Conservation (phyloP, 345 rosid species). For the Citropsis articulata region DNA sequence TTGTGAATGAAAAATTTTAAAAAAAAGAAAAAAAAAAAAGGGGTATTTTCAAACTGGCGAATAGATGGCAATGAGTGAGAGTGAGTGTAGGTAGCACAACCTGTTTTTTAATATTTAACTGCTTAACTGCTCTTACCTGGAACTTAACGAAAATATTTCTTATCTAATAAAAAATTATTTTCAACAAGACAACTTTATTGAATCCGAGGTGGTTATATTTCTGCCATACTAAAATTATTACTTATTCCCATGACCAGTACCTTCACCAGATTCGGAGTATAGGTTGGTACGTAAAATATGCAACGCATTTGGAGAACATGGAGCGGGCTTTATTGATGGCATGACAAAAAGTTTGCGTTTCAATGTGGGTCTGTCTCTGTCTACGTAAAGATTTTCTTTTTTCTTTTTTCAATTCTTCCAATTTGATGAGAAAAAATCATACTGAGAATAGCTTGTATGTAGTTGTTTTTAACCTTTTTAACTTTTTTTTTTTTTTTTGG, state of each 20-base stretch:
- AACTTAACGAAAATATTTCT: conserved; percentile 1
- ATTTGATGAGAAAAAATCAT: too few species aligned
- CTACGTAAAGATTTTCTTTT: neutral
- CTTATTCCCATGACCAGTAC: conserved; percentile 22
- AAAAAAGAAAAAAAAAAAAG: neutral
- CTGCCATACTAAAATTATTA: conserved; percentile 12
- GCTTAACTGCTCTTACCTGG: conserved; percentile 19
- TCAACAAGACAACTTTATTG: conserved; percentile 28
- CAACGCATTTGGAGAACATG: neutral
- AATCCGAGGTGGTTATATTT: conserved; percentile 38
- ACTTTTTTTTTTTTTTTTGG: neutral
- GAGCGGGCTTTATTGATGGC: neutral
- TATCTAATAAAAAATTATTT: neutral
- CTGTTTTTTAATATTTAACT: conserved; percentile 5
- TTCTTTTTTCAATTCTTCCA: too few species aligned
- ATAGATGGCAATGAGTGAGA: conserved; percentile 39
- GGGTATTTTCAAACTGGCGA: conserved; percentile 39
- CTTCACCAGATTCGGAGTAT: conserved; percentile 39
- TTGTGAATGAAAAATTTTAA: neutral
- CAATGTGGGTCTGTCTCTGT: neutral
- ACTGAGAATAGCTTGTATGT: neutral
- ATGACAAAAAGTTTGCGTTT: conserved; percentile 14
- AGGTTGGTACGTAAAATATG: conserved; percentile 8
- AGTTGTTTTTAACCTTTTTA: neutral
- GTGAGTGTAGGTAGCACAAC: conserved; percentile 25